Evolutionary conservation across 306 rosid genomes (phyloP), one percentile per base, ranked within the genome.

Genomic region (Dryas alaskensis): DNA sequence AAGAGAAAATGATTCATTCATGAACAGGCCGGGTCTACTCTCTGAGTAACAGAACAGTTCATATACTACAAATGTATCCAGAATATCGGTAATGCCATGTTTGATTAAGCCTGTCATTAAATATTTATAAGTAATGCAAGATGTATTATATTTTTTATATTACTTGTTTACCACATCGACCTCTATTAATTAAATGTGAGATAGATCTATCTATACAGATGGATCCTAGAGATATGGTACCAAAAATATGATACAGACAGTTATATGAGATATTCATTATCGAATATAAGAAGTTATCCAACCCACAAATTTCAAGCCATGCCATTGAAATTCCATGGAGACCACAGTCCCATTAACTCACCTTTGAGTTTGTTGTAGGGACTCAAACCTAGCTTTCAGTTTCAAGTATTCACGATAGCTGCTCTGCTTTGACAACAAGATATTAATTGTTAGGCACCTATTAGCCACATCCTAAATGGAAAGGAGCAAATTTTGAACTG

Each of bases 321-420:
- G 48, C 8, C 8, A 45, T 5, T 8, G 6, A 8, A 5, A 54
- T 54, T 59, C 63, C 63, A 59, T 59, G 63, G 27, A 10, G 40
- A 19, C 39, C 12, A 17, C 10, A 19, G 40, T 16, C 16, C 5
- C 6, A 16, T 58, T 62, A 19, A 57, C n/a, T 84, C 78, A 94
- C 99, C 99, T 92, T 55, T 94, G 97, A 51, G 96, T 94, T 88
- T 86, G 87, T 77, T 94, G 97, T 46, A 94, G 89, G 71, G 97
- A 87, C 79, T 94, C 99, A 78, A 82, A 88, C 80, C 95, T 88
- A 47, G 77, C 75, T 82, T 92, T 94, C 87, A 94, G 86, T 75
- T 90, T 94, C 88, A 94, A 53, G 87, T 94, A 94, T 79, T 94
- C 99, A 63, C 92, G 87, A 78, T 90, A 94, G 83, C 92, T 94